A percentile compares a stretch with the other conserved stretches of the same genome.
phyloP scores from a whole-genome alignment of 1,284 basidiomycete genomes.

The Xerocomus amazonicus region DNA sequence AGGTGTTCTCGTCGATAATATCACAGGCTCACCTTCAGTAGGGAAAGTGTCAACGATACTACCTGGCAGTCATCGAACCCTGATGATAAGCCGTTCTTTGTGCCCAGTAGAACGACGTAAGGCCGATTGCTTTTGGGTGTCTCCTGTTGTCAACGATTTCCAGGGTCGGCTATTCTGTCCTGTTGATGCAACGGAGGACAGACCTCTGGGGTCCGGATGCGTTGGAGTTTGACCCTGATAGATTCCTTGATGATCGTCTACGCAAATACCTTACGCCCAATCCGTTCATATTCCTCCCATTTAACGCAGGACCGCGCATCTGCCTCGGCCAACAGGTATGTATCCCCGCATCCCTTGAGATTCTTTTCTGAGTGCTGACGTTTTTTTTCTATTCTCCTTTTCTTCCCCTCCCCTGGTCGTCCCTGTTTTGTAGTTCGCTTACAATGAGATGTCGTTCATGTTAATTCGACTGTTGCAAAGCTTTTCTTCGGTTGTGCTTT shows the following conservation, averaged over 20 bases:
- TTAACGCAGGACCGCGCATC: slow-evolving; percentile 49
- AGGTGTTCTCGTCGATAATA: neutral
- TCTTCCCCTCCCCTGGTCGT: no score
- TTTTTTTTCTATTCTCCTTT: neutral
- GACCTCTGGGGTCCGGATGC: slow-evolving; percentile 68
- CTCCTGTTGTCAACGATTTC: neutral
- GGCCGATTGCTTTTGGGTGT: slow-evolving; percentile 3
- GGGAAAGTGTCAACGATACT: slow-evolving; percentile 41
- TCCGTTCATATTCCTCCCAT: slow-evolving; percentile 48
- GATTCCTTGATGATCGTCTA: slow-evolving; percentile 43
- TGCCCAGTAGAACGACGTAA: slow-evolving; percentile 52
- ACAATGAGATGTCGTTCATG: slow-evolving; percentile 67
- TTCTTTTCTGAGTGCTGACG: neutral
- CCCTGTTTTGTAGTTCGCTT: slow-evolving; percentile 49
- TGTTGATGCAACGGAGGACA: slow-evolving; percentile 58
- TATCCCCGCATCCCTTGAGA: neutral
- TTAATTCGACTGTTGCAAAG: slow-evolving; percentile 60
- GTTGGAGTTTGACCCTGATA: slow-evolving; percentile 45
- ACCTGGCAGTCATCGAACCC: slow-evolving; percentile 44
- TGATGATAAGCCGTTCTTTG: slow-evolving; percentile 45
- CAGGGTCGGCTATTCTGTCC: slow-evolving; percentile 50
- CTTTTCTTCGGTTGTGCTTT: slow-evolving; percentile 48
- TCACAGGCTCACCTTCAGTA: slow-evolving; percentile 9
- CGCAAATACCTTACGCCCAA: slow-evolving; percentile 30
- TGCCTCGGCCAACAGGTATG: slow-evolving; percentile 41